Percentiles rank a stretch among this genome's conserved stretches.
These are phyloP conservation scores for Epichloe baconii DNA, from an alignment of 2,329 filamentous ascomycete species.

Conservation along the genomic window DNA sequence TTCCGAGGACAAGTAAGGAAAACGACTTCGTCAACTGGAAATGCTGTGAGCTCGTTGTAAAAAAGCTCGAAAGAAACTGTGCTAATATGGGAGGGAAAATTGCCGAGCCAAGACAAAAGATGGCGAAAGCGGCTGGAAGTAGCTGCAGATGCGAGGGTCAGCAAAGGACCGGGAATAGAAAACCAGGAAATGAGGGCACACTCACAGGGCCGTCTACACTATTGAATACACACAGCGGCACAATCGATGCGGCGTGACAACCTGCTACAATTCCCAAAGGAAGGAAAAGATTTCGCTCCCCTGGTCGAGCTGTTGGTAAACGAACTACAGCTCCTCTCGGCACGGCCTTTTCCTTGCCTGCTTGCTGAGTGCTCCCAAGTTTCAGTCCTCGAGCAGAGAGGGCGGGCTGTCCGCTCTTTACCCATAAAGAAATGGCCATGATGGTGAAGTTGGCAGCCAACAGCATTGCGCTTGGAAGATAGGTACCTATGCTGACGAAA, in stretches of 20 bases:
- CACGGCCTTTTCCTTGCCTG: constrained; percentile 7
- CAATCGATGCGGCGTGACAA: constrained; percentile 61
- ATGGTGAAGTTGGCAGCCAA: constrained; percentile 91
- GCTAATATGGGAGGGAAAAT: constrained; percentile 45
- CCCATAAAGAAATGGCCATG: constrained; percentile 88
- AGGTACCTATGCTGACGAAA: constrained; percentile 96
- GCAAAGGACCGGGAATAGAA: background rate
- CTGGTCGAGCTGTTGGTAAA: constrained; percentile 12
- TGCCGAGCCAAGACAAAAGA: constrained; percentile 42
- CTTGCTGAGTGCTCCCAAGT: background rate
- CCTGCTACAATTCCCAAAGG: constrained; percentile 61
- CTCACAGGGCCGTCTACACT: constrained; percentile 53
- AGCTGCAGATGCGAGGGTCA: constrained; percentile 27
- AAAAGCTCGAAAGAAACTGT: constrained; percentile 35
- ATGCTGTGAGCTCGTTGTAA: constrained; percentile 50
- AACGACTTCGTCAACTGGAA: constrained; percentile 75
- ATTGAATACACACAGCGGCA: constrained; percentile 84
- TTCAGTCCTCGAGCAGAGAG: background rate
- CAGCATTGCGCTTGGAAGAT: constrained; percentile 94
- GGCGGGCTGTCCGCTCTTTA: constrained; percentile 58
- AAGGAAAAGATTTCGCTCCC: constrained; percentile 55
- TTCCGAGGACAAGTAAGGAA: constrained; percentile 81
- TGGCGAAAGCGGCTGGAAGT: constrained; percentile 43
- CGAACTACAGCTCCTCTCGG: constrained; percentile 17
- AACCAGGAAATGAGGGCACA: background rate